A percentile compares a stretch with the other conserved stretches of the same genome.
phyloP scores from a whole-genome alignment of 2,329 filamentous ascomycete species.

The Apiospora kogelbergensis region DNA sequence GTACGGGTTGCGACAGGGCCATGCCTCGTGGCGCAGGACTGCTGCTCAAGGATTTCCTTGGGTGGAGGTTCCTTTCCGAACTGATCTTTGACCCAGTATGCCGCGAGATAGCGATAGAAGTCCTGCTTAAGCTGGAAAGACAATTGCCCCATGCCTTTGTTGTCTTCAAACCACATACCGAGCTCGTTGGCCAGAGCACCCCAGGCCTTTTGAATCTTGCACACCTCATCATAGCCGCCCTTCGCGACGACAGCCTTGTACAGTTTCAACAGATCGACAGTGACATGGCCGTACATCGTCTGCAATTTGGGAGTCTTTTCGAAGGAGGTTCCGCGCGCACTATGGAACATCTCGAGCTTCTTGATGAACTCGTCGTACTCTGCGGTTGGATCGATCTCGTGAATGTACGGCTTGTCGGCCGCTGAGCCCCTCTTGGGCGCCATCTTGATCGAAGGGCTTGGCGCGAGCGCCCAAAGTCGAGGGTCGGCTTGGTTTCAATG shows the following conservation, averaged over 20 bases:
- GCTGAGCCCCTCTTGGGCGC: slow-evolving; percentile 28
- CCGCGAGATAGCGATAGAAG: slow-evolving; percentile 87
- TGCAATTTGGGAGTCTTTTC: slow-evolving; percentile 65
- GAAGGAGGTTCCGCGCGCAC: slow-evolving; percentile 74
- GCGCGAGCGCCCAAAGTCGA: slow-evolving; percentile 8
- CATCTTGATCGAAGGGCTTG: slow-evolving; percentile 22
- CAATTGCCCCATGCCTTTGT: slow-evolving; percentile 63
- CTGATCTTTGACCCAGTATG: slow-evolving; percentile 79
- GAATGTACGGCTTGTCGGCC: slow-evolving; percentile 27
- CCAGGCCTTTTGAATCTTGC: slow-evolving; percentile 83
- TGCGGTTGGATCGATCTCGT: slow-evolving; percentile 56
- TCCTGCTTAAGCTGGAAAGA: slow-evolving; percentile 84
- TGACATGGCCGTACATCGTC: slow-evolving; percentile 72
- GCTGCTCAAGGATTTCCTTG: slow-evolving; percentile 81
- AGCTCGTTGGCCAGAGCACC: slow-evolving; percentile 76
- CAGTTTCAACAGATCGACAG: slow-evolving; percentile 75
- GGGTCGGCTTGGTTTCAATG: neutral
- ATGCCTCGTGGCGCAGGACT: slow-evolving; percentile 76
- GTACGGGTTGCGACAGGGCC: slow-evolving; percentile 77
- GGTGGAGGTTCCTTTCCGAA: slow-evolving; percentile 81
- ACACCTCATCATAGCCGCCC: slow-evolving; percentile 85
- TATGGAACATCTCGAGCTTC: slow-evolving; percentile 71
- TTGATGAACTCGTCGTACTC: slow-evolving; percentile 81
- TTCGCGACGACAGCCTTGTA: slow-evolving; percentile 75
- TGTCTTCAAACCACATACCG: slow-evolving; percentile 71